Base-by-base conservation (phyloP, 2,329 filamentous ascomycete species). In the Chrysoporthe cubensis region DNA sequence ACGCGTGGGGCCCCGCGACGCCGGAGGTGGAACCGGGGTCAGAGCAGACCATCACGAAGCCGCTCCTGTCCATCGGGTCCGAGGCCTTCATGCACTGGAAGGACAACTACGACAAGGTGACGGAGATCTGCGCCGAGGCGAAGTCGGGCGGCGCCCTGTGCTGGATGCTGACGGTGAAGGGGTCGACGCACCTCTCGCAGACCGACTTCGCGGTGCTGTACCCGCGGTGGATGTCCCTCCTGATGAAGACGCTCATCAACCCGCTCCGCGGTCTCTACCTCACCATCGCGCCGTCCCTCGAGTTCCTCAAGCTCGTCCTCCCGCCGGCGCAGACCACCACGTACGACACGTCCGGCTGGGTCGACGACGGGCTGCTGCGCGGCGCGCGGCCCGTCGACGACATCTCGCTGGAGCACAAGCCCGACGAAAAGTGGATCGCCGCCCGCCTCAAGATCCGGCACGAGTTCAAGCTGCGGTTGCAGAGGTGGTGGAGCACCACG, bases 51-150 rank as follows among this genome's bases (percentile, higher is more conserved):
- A 76, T 84, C 6, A 78, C 80, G 48, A 81, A 84, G 14, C 89
- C 89, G 5, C 73, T 91, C 8, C 80, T 91, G 6, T 86, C 85
- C 3, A 87, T 91, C 73, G 90, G 89, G 61, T 87, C 84, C 6
- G 89, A 91, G 75, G 89, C 88, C 0, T 91, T 91, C 78, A 90
- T 90, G 81, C 89, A 91, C 76, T 91, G 89, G 89, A 82, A 85
- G 32, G 80, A 83, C 2, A 91, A 91, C 69, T 90, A 89, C 73
- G 78, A 86, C 52, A 81, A 84, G 46, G 82, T 90, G 11, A 81
- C 84, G 70, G 79, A 80, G 0, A 78, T 91, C 18, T 86, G 87
- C 74, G 78, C 83, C 34, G 88, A 91, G 76, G 85, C 81, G 3
- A 81, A 79, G 50, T 80, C 80, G 11, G 79, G 82, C 9, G 81